These are phyloP conservation scores for Pleurotus djamor DNA, from an alignment of 768 basidiomycete species.

Conservation along the genomic window DNA sequence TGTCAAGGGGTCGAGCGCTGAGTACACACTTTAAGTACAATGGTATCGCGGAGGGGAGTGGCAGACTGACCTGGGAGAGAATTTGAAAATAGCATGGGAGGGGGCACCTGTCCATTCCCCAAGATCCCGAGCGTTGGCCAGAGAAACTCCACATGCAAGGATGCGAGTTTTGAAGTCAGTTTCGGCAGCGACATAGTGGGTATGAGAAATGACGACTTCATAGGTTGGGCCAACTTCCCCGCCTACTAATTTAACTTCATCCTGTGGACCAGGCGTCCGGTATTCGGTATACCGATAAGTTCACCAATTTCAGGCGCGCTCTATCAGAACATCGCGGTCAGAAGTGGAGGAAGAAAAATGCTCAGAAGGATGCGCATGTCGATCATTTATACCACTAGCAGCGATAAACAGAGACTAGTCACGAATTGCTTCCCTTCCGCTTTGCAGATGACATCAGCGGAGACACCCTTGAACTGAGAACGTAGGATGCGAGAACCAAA, in stretches of 20 bases:
- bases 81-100: conserved; percentile 96
- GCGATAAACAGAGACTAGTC: conserved; percentile 8
- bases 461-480: conserved; percentile 96
- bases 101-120: conserved; percentile 98
- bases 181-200: conserved; percentile 95
- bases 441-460: conserved; percentile 79
- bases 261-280: conserved; percentile 88
- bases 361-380: too few relatives aligned
- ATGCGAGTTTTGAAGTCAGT: conserved; percentile 92
- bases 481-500: too few relatives aligned
- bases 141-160: conserved; percentile 91
- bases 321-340: conserved; percentile 19
- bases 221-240: conserved; percentile 96
- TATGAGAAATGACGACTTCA: conserved; percentile 95
- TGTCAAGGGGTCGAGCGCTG: conserved; percentile 93
- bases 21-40: conserved; percentile 11
- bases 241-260: conserved; percentile 93
- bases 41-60: neutral
- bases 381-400: too few relatives aligned
- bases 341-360: too few relatives aligned
- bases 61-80: conserved; percentile 74
- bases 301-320: conserved; percentile 92
- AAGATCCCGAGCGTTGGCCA: conserved; percentile 93
- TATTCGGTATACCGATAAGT: conserved; percentile 90
- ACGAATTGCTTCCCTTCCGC: conserved; percentile 98